Evolutionary conservation across 345 rosid species (phyloP), one percentile per base, ranked within the genome.

Genomic region (Angophora floribunda): DNA sequence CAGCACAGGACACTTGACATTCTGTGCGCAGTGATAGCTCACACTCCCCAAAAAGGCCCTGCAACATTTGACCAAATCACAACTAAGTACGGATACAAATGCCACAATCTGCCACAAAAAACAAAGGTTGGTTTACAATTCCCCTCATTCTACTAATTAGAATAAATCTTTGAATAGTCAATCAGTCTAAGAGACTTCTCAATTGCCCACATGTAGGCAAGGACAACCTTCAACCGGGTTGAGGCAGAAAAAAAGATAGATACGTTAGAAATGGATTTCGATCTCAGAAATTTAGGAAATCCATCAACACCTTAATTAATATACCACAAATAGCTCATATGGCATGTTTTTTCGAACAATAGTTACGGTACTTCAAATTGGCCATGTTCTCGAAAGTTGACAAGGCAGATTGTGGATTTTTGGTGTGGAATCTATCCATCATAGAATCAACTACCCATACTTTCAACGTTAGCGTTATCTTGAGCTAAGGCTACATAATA

Each of bases 31-130:
- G 65, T 95, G 93, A 22, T 89, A 90, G 94, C 96, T 95, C 63
- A 94, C 96, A 63, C 97, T 95, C 52, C 96, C 96, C 86, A 95
- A 84, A 10, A 93, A 88, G n/a, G 94, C 92, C 93, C 94, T 94
- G 87, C 28, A 51, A 78, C 12, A 9, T 55, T 55, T 22, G 26
- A 21, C 28, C 52, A 22, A 55, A 55, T 55, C 28, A 16, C 55
- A 17, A 52, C 16, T 52, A 17, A 52, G 22, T 55, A 22, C 22
- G 2, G 28, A 55, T 9, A 1, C 28, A 55, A 1, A 52, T 52
- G 19, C 3, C 7, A 52, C 55, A 52, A 16, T 52, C 22, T 52
- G 19, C 21, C 24, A 17, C 24, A 17, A 52, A 16, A 52, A 52
- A 7, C 6, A 6, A 57, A 57, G 13, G 22, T 1, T 9, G 1